These are phyloP conservation scores for Phtheirospermum japonicum DNA, from an alignment of 257 asterid species.

Conservation along the genomic window DNA sequence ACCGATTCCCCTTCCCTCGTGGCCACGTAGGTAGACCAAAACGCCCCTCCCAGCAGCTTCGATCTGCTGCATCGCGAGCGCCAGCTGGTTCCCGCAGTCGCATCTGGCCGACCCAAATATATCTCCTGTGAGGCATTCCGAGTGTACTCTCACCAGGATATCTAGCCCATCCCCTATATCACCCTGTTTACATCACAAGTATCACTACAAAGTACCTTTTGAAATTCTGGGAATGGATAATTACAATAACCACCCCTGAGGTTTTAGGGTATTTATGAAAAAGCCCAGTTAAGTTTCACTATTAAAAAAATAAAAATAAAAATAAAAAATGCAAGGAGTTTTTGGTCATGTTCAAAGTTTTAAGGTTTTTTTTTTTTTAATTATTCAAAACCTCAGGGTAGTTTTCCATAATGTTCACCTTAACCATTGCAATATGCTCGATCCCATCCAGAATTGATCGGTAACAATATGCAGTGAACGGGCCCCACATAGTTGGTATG, in stretches of 20 bases:
- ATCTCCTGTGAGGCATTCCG: constrained; percentile 71
- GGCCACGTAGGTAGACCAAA: constrained; percentile 86
- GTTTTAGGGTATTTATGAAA: no score
- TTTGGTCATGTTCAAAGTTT: no score
- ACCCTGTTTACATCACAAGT: constrained; percentile 22
- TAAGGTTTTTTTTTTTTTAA: no score
- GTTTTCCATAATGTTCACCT: constrained; percentile 47
- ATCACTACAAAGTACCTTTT: neutral
- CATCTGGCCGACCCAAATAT: constrained; percentile 94
- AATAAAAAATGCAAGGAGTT: no score
- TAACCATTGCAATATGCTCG: constrained; percentile 95
- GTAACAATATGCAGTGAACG: constrained; percentile 80
- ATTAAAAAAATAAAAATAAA: no score
- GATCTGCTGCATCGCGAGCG: constrained; percentile 84
- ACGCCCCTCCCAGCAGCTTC: constrained; percentile 94
- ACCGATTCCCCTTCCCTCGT: constrained; percentile 96
- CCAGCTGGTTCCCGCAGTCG: constrained; percentile 87
- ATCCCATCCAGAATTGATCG: constrained; percentile 84
- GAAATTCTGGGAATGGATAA: neutral
- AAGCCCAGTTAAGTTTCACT: no score
- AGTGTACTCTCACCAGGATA: constrained; percentile 90
- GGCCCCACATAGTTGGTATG: constrained; percentile 95
- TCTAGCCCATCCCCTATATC: constrained; percentile 54
- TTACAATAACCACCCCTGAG: neutral
- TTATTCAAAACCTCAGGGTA: neutral